Base-by-base conservation (phyloP, 2,329 filamentous ascomycete species). In the Westerdykella aurantiaca region DNA sequence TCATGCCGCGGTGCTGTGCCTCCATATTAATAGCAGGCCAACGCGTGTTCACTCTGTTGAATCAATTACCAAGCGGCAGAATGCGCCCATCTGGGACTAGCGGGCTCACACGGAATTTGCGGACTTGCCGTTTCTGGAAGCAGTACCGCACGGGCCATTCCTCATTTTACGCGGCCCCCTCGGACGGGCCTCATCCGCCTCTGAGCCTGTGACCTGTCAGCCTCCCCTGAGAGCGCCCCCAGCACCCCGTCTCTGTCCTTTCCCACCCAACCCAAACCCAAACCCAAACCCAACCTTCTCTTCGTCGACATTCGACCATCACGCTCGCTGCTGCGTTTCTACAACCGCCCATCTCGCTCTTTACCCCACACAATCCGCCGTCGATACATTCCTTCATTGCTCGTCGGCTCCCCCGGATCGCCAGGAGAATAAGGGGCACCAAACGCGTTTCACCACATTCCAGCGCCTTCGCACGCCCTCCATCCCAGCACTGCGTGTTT, bases 401-500 rank as follows among this genome's bases (percentile, higher is more conserved):
- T 29, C 25, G 25, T 29, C 25, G 25, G 46, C 39, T n/a, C 52
- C 40, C n/a, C 33, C 17, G n/a, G n/a, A 35, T 54, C 46, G 47
- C 51, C 45, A 46, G 46, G 44, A 52, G 47, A 55, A 50, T 43
- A 58, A 60, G 63, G 64, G 55, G 52, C 21, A 13, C 53, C 52
- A 55, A 50, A 58, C 57, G 44, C 52, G 52, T 59, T 58, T 60
- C 59, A 53, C 50, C 40, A 46, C 61, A 66, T 65, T 66, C 62
- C 60, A 58, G 56, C 53, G 52, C 55, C 49, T 43, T 31, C 38
- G 18, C 18, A 21, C 18, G 18, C 18, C 18, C 18, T 21, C 53
- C 47, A 53, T 52, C 60, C 61, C 60, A 59, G 64, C 64, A 50
- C 63, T 50, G 55, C 53, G 60, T 52, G 64, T 68, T 68, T 67